These are phyloP conservation scores for Cyberlindnera mrakii DNA, from an alignment of 805 yeast species.

Conservation along the genomic window DNA sequence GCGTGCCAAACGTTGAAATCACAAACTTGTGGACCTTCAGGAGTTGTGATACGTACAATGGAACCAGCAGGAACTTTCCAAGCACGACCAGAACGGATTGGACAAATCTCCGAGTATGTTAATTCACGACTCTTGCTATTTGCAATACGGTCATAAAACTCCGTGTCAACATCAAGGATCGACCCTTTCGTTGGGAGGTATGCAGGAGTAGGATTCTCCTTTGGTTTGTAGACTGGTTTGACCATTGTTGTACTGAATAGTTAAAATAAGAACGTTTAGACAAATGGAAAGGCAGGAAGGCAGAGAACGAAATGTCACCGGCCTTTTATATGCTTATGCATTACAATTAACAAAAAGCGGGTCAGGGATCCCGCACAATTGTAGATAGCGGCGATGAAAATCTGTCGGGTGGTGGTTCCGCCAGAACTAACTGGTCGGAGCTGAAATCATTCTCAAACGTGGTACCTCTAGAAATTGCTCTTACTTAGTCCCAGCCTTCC, in stretches of 20 bases:
- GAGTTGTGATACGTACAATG: slow-evolving; percentile 53
- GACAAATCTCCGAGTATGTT: slow-evolving; percentile 36
- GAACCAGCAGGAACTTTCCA: slow-evolving; percentile 58
- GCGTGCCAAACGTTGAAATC: slow-evolving; percentile 62
- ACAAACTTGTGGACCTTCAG: slow-evolving; percentile 69
- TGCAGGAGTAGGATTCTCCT: slow-evolving; percentile 42
- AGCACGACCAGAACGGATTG: slow-evolving; percentile 54
- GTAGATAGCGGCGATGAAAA: no score
- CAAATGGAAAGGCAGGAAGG: neutral
- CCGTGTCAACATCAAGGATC: slow-evolving; percentile 43
- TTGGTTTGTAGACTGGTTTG: slow-evolving; percentile 20
- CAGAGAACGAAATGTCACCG: neutral
- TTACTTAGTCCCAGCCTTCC: no score
- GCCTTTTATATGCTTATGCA: neutral
- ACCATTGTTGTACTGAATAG: slow-evolving; percentile 2
- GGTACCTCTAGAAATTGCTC: no score
- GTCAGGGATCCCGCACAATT: slow-evolving; percentile 7
- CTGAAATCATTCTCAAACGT: no score
- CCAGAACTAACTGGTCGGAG: no score
- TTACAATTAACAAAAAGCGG: slow-evolving; percentile 1
- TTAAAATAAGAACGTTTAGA: neutral
- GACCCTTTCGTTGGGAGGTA: slow-evolving; percentile 52
- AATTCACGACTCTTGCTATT: slow-evolving; percentile 34
- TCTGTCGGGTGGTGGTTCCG: no score
- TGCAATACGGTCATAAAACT: slow-evolving; percentile 40